These are phyloP conservation scores for Camelina hispida DNA, from an alignment of 345 rosid species.

Conservation along the genomic window DNA sequence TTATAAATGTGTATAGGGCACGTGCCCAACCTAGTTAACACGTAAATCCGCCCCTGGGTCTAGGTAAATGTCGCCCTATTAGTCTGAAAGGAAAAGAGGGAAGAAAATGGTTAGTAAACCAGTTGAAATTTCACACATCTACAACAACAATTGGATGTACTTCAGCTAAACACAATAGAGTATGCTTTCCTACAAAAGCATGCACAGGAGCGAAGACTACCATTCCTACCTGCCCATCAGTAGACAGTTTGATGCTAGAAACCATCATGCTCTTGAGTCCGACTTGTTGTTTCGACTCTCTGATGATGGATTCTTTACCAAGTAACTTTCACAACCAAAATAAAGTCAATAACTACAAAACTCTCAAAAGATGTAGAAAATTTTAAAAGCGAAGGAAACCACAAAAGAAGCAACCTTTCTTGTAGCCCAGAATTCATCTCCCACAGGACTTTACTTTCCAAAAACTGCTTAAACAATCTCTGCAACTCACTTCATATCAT, in stretches of 20 bases:
- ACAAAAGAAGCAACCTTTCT: conserved; percentile 64
- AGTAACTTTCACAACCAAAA: conserved; percentile 68
- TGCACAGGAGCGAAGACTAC: conserved; percentile 1
- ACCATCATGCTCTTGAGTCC: conserved; percentile 93
- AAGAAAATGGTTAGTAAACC: conserved; percentile 2
- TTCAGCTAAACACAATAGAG: conserved; percentile 7
- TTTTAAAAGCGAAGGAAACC: conserved; percentile 9
- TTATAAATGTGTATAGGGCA: no score
- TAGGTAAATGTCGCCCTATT: conserved; percentile 84
- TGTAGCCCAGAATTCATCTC: conserved; percentile 92
- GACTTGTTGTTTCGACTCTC: conserved; percentile 70
- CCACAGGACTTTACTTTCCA: conserved; percentile 37
- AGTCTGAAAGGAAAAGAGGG: conserved; percentile 55
- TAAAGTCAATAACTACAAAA: conserved; percentile 22
- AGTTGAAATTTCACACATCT: not conserved
- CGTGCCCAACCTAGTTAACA: no score
- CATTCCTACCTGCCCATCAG: conserved; percentile 65
- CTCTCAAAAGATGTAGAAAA: conserved; percentile 1
- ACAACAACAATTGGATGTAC: not conserved
- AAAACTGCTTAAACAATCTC: conserved; percentile 41
- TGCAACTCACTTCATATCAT: conserved; percentile 40
- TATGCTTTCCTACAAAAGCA: conserved; percentile 15
- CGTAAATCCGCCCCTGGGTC: no score
- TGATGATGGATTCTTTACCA: conserved; percentile 56
- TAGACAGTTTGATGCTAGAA: conserved; percentile 72